Evolutionary conservation across 345 rosid genomes (phyloP).

Genomic region (Eucalyptus erythrocorys): DNA sequence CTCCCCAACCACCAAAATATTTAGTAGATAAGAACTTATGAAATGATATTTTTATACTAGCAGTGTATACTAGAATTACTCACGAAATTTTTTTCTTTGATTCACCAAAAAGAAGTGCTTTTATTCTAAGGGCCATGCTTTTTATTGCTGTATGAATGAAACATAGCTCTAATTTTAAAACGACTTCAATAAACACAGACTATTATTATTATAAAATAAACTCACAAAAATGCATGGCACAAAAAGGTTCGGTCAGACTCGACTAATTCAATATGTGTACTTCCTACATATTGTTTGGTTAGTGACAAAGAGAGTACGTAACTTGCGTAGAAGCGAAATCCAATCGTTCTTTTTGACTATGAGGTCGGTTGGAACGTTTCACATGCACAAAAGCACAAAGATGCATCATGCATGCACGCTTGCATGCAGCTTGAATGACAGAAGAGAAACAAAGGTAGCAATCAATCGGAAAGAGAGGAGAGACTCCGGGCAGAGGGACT

Average conservation of each 20-base stretch:
- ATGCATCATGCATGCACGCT: not conserved
- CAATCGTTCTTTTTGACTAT: not conserved
- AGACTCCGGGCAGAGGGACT: not conserved
- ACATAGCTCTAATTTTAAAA: not conserved
- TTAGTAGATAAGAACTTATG: not conserved
- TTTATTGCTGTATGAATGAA: not conserved
- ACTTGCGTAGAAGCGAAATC: not conserved
- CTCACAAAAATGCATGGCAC: not conserved
- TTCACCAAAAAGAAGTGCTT: not conserved
- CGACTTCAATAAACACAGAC: not conserved
- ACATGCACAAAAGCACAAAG: not conserved
- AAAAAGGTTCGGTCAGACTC: not conserved
- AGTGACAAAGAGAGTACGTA: not conserved
- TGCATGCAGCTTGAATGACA: not conserved
- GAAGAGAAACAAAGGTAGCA: not conserved
- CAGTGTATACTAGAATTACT: not conserved
- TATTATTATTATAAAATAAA: not conserved
- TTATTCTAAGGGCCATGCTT: not conserved
- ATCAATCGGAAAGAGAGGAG: not conserved
- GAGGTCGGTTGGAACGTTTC: not conserved
- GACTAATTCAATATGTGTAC: not conserved
- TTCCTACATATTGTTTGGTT: not conserved
- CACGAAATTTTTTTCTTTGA: not conserved
- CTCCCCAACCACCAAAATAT: not conserved
- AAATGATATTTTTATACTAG: not conserved